phyloP scores from a whole-genome alignment of 495 filamentous ascomycete genomes.

The Sabuloglossum arenarium region DNA sequence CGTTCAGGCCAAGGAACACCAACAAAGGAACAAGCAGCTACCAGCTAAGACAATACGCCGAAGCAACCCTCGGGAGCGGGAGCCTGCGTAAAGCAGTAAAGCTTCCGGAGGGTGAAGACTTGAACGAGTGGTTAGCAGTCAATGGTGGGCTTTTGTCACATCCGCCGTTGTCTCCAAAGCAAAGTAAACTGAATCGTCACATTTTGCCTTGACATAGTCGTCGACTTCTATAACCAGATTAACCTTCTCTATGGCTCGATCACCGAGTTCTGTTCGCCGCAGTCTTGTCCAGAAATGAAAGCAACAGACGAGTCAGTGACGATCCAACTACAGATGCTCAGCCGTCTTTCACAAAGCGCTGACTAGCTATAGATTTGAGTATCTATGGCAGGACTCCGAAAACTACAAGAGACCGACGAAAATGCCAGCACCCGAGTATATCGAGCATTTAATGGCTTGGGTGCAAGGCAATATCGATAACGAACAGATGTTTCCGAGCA shows the following conservation, averaged over 20 bases:
- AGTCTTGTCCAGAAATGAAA: slow-evolving; percentile 97
- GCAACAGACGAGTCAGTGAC: slow-evolving; percentile 76
- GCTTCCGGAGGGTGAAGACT: slow-evolving; percentile 87
- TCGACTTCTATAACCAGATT: slow-evolving; percentile 99
- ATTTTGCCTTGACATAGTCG: slow-evolving; percentile 34
- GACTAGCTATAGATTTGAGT: slow-evolving; percentile 52
- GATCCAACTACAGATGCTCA: not conserved
- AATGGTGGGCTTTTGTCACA: slow-evolving; percentile 40
- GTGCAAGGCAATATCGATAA: slow-evolving; percentile 91
- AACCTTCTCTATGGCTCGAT: slow-evolving; percentile 97
- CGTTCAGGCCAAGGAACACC: slow-evolving; percentile 76
- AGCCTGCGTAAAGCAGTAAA: slow-evolving; percentile 91
- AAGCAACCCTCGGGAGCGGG: slow-evolving; percentile 87
- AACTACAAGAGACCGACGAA: slow-evolving; percentile 90
- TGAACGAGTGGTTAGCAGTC: slow-evolving; percentile 94
- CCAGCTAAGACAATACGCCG: slow-evolving; percentile 92
- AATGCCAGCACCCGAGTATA: slow-evolving; percentile 92
- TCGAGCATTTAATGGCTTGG: slow-evolving; percentile 95
- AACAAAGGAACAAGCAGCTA: slow-evolving; percentile 86
- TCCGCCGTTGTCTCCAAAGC: not conserved
- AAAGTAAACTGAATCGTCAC: not conserved
- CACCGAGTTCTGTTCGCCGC: slow-evolving; percentile 95
- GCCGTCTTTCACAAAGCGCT: not conserved
- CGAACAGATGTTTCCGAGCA: slow-evolving; percentile 79
- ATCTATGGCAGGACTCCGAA: slow-evolving; percentile 92